phyloP scores from a whole-genome alignment of 305 asterid genomes.

The Solanum aculeatissimum region DNA sequence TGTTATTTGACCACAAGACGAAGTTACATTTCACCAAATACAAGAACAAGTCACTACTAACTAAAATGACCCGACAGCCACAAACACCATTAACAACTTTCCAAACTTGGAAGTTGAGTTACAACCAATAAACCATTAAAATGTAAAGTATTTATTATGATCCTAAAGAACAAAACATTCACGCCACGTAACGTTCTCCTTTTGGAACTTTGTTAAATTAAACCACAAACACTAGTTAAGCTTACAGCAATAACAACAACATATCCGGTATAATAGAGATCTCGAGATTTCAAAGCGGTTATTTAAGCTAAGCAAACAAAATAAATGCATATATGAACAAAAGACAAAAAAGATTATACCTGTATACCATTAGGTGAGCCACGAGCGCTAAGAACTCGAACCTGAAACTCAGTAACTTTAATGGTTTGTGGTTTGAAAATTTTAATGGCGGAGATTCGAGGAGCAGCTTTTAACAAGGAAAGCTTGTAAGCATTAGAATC shows the following conservation, averaged over 20 bases:
- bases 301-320: neutral
- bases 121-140: neutral
- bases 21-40: neutral
- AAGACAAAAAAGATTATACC: conserved; percentile 17
- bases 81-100: neutral
- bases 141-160: neutral
- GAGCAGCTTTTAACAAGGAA: conserved; percentile 46
- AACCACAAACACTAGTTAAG: neutral
- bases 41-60: neutral
- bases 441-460: conserved; percentile 57
- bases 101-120: neutral
- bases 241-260: neutral
- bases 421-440: conserved; percentile 45
- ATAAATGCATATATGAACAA: neutral
- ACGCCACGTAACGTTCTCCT: neutral
- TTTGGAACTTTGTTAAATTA: neutral
- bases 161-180: neutral
- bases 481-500: conserved; percentile 64
- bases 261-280: too few relatives aligned
- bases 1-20: neutral
- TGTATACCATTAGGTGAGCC: conserved; percentile 90
- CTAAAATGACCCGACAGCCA: neutral
- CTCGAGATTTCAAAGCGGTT: neutral
- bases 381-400: conserved; percentile 58
- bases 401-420: conserved; percentile 40